phyloP scores from a whole-genome alignment of 1,284 basidiomycete genomes.

The Microbotryomycetes sp. region DNA sequence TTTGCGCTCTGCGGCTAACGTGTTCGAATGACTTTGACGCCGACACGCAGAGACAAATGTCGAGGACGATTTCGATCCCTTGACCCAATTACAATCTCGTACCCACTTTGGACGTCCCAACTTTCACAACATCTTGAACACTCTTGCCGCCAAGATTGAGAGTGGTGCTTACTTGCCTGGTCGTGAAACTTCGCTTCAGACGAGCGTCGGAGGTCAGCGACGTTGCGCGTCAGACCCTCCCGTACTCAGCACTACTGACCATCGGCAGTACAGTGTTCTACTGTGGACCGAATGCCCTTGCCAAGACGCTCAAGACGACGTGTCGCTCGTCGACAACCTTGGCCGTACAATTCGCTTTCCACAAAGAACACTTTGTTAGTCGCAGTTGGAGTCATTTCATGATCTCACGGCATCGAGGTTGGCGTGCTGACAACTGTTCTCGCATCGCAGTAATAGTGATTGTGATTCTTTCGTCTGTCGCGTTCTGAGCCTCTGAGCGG shows the following conservation, averaged over 20 bases:
- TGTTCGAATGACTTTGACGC: constrained; percentile 27
- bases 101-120: constrained; percentile 84
- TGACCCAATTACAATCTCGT: constrained; percentile 72
- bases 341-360: constrained; percentile 17
- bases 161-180: constrained; percentile 69
- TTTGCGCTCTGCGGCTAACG: too few relatives aligned
- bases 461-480: too few relatives aligned
- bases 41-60: constrained; percentile 24
- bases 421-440: too few relatives aligned
- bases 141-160: constrained; percentile 67
- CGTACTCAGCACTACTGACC: not conserved
- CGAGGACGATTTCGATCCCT: constrained; percentile 58
- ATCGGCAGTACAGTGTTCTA: constrained; percentile 21
- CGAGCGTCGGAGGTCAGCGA: constrained; percentile 51
- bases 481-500: too few relatives aligned
- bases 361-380: constrained; percentile 27
- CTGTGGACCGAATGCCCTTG: constrained; percentile 19
- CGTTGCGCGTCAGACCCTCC: not conserved
- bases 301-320: constrained; percentile 9
- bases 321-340: not conserved
- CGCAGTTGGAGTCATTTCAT: too few relatives aligned
- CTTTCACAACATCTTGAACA: constrained; percentile 68
- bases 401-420: too few relatives aligned
- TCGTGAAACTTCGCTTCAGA: constrained; percentile 65
- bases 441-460: too few relatives aligned